Evolutionary conservation across 2,329 filamentous ascomycete species (phyloP), one percentile per base, ranked within the genome.

Genomic region (Reticulascus tulasneorum): DNA sequence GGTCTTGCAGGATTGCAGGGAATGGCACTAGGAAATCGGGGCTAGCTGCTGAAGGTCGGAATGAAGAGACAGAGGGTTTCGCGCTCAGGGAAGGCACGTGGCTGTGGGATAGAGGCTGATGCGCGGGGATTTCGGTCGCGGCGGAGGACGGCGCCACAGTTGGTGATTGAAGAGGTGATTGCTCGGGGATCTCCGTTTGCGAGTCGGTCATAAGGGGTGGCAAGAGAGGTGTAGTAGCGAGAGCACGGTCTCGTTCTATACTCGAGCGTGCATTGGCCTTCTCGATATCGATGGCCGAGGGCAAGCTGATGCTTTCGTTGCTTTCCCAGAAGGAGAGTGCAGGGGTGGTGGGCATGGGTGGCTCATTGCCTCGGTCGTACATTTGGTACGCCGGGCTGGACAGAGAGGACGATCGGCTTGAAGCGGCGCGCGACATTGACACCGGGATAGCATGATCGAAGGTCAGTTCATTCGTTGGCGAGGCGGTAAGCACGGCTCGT

Each of bases 161-260:
- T 1, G 89, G 89, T 1, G 88, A 94, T 59, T 94, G 87, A 18
- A 94, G 67, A n/a, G 90, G 88, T 7, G 88, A 94, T 40, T 86
- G 75, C 21, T 83, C 69, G 2, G 75, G 73, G 1, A 79, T 72
- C 26, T 77, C 61, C 28, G 67, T 62, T 22, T 73, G 64, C 16
- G 71, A 62, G 37, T 77, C 74, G 19, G 77, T 80, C 66, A 94
- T 76, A 23, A 93, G 71, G 1, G 90, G 90, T 7, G 90, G 90
- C 3, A 96, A 71, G 7, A 96, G 72, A 24, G 90, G 91, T 4
- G 90, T 96, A 5, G 84, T 84, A 0, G 86, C 84, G 48, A 86
- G 55, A 27, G 65, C 62, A 31, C 75, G 72, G 64, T 64, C 79
- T 57, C 64, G 80, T 64, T 64, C 79, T 60, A 63, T 75, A 59